Conservation (phyloP, 2,329 filamentous ascomycete species). For the Metarhizium guizhouense region DNA sequence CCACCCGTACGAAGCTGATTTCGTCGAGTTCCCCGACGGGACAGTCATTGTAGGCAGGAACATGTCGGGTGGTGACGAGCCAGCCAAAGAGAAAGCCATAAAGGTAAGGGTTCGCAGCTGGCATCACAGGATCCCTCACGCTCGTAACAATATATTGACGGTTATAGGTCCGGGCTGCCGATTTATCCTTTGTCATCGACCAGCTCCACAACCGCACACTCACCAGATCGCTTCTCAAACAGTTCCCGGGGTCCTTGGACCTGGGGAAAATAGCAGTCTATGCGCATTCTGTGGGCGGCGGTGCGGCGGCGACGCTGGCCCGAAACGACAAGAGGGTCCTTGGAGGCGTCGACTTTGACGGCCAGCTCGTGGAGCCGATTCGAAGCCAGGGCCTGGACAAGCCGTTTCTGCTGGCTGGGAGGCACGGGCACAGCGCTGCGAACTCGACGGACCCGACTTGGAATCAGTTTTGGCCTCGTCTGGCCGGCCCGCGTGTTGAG, state of each 20-base stretch:
- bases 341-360: conserved; percentile 33
- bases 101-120: conserved; percentile 9
- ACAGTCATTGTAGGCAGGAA: conserved; percentile 17
- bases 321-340: conserved; percentile 12
- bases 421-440: conserved; percentile 17
- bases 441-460: conserved; percentile 24
- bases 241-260: conserved; percentile 17
- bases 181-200: conserved; percentile 28
- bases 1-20: conserved; percentile 34
- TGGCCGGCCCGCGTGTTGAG: conserved; percentile 17
- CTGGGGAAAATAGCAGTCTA: conserved; percentile 14
- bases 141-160: background rate
- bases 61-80: conserved; percentile 6
- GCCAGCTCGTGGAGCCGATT: conserved; percentile 20
- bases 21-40: conserved; percentile 39
- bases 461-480: conserved; percentile 19
- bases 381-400: background rate
- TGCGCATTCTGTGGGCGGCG: conserved; percentile 31
- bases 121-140: no score
- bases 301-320: conserved; percentile 19
- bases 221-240: conserved; percentile 9
- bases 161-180: conserved; percentile 19
- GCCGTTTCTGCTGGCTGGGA: conserved; percentile 23
- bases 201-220: conserved; percentile 13
- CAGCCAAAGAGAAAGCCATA: conserved; percentile 11